Conservation (phyloP, 257 asterid species). For the Petunia secreta region DNA sequence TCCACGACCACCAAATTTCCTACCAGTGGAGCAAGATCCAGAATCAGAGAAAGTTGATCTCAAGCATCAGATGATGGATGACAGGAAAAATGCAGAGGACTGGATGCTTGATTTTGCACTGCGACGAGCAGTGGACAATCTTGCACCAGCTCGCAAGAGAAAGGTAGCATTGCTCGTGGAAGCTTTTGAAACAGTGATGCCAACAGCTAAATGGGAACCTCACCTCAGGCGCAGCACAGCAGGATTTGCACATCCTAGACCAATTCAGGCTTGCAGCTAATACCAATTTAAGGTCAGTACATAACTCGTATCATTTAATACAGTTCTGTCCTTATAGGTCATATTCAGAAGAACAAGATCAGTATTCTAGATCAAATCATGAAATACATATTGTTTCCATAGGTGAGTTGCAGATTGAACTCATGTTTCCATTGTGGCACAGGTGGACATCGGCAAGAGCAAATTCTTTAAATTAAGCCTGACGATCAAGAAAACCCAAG, state of each 20-base stretch:
- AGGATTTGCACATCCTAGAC: slow-evolving; percentile 39
- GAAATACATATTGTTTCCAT: background rate
- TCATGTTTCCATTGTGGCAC: background rate
- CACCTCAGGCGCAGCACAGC: slow-evolving; percentile 39
- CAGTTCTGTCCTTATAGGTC: background rate
- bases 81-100: slow-evolving; percentile 69
- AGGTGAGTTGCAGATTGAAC: background rate
- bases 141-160: slow-evolving; percentile 75
- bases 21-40: slow-evolving; percentile 57
- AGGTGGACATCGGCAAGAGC: background rate
- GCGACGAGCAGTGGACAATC: slow-evolving; percentile 70
- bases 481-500: background rate
- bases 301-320: background rate
- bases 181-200: slow-evolving; percentile 84
- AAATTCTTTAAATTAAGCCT: background rate
- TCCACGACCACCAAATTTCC: slow-evolving; percentile 77
- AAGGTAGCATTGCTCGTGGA: slow-evolving; percentile 80
- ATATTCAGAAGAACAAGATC: background rate
- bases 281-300: slow-evolving; percentile 37
- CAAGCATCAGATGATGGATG: slow-evolving; percentile 75
- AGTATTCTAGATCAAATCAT: background rate
- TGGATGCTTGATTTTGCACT: slow-evolving; percentile 94
- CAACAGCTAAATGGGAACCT: slow-evolving; percentile 48
- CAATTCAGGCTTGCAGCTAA: slow-evolving; percentile 75
- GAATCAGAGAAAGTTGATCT: slow-evolving; percentile 84